Percentiles rank a stretch among this genome's conserved stretches.
These are phyloP conservation scores for Leccinum ponderosum DNA, from an alignment of 1,284 basidiomycete species.

Conservation along the genomic window DNA sequence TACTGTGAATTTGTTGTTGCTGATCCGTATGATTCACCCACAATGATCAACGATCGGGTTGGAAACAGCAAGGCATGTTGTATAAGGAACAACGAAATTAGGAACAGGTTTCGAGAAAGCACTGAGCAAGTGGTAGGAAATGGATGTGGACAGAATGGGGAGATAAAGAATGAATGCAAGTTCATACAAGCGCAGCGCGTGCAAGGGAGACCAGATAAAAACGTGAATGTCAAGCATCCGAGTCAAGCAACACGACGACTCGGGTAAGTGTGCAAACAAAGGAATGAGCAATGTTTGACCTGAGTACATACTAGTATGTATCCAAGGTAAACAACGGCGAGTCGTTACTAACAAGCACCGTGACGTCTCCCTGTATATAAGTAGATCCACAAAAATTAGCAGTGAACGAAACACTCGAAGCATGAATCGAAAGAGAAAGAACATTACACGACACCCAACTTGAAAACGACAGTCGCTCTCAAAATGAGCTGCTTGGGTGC, in stretches of 20 bases:
- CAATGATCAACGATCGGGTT: conserved; percentile 14
- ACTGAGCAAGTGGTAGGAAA: conserved; percentile 1
- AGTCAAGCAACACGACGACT: not conserved
- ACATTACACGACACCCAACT: conserved; percentile 67
- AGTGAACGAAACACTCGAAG: conserved; percentile 4
- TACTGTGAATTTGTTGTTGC: conserved; percentile 21
- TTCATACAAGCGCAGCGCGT: conserved; percentile 9
- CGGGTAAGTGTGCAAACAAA: not conserved
- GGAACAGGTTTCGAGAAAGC: not conserved
- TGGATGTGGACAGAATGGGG: not conserved
- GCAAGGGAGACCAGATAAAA: not conserved
- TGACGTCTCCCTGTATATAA: not conserved
- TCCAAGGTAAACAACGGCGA: not conserved
- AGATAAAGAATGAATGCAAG: not conserved
- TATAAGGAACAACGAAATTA: conserved; percentile 20
- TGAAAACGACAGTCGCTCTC: conserved; percentile 72
- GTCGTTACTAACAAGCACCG: not conserved
- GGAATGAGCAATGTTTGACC: not conserved
- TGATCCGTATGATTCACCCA: not conserved
- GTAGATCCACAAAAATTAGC: not conserved
- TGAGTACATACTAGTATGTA: conserved; percentile 20
- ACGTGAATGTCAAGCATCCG: conserved; percentile 8
- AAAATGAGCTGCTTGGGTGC: conserved; percentile 56
- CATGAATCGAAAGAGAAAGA: conserved; percentile 2
- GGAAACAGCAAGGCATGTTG: not conserved